Percentiles rank a stretch among this genome's conserved stretches.
Conservation (phyloP, 495 filamentous ascomycete genomes). For the Penicillium canariense region DNA sequence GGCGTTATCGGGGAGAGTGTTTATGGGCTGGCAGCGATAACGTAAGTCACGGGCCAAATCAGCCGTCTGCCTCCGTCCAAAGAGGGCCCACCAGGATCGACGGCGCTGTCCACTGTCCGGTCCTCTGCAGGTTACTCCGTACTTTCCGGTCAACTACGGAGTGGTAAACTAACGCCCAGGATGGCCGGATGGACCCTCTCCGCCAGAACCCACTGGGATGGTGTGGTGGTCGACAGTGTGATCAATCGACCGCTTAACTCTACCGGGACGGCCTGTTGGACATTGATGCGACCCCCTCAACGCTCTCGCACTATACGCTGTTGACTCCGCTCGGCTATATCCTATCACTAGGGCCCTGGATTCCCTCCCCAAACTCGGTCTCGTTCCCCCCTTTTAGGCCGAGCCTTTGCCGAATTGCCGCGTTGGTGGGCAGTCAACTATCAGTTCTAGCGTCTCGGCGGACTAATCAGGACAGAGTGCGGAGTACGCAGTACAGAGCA, state of each 20-base stretch:
- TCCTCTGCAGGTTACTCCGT: too few species aligned
- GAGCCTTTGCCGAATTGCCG: slow-evolving; percentile 1
- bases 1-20: slow-evolving; percentile 15
- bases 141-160: too few species aligned
- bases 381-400: neutral
- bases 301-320: too few species aligned
- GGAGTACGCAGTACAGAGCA: too few species aligned
- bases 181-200: neutral
- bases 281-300: too few species aligned
- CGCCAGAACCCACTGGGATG: too few species aligned
- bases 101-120: too few species aligned
- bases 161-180: neutral
- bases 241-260: too few species aligned
- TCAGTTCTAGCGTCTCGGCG: too few species aligned
- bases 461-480: too few species aligned
- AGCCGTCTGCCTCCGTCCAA: slow-evolving; percentile 16
- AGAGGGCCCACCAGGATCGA: neutral
- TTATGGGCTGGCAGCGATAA: slow-evolving; percentile 17
- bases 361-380: neutral
- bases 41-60: slow-evolving; percentile 19
- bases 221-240: too few species aligned
- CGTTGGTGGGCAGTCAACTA: neutral
- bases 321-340: neutral
- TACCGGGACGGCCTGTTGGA: too few species aligned
- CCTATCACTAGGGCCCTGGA: neutral